Base-by-base conservation (phyloP, 2,329 filamentous ascomycete genomes). In the Calonectria pseudoreteaudii region DNA sequence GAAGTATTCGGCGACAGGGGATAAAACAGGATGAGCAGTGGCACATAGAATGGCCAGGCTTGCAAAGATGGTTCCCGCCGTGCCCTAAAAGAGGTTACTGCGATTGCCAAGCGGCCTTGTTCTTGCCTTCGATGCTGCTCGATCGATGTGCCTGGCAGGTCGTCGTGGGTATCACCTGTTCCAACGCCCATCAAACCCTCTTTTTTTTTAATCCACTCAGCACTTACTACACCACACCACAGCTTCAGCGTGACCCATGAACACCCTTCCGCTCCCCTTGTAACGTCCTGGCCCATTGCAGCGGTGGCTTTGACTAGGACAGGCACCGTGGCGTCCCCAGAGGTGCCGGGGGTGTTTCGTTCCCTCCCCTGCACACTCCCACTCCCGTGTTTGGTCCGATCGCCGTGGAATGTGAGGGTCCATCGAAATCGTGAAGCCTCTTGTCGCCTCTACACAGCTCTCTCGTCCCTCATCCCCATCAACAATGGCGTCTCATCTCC, bases 351-450 rank as follows among this genome's bases (percentile, higher is more conserved):
- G 67, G 53, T 11, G 60, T 53, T 60, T 60, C 58, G 36, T 50
- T 28, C 56, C 50, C n/a, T 56, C 73, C 78, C 78, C 77, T 79
- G 78, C 68, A 64, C 47, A 67, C 14, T 75, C 76, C 72, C 66
- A 77, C 66, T 75, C 71, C 73, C 68, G 70, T n/a, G 75, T 70
- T 72, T 79, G 78, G 79, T 74, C 72, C 80, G 81, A 82, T 82
- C 81, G 72, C 36, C 71, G 78, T 26, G 66, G 26, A 62, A 68
- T 68, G 70, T 72, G 75, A 74, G 68, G 68, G 56, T 60, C 74
- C 56, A 71, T 81, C 75, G 70, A 68, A 50, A 82, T 82, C 81
- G 80, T 64, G 30, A 30, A 71, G 52, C 64, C 69, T 71, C 72
- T 38, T 31, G 30, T 44, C 38, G 23, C 26, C 13, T 47, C 71